phyloP scores from a whole-genome alignment of 352 stramenopile species.

The Phytophthora syringae region DNA sequence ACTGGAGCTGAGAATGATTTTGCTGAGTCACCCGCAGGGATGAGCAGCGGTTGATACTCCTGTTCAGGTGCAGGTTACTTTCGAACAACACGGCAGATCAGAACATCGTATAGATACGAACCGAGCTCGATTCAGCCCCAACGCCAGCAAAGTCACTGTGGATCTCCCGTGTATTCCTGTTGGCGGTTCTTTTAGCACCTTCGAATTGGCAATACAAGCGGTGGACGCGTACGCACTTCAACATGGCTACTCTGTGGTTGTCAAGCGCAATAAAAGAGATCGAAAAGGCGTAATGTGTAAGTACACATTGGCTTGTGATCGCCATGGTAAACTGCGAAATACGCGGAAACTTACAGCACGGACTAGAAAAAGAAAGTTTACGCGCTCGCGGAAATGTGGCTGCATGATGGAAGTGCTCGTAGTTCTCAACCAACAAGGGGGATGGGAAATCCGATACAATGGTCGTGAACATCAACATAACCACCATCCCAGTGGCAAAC shows the following conservation, averaged over 20 bases:
- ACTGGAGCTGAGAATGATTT: too few species aligned
- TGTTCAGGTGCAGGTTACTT: too few species aligned
- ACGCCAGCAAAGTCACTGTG: too few species aligned
- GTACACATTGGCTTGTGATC: not conserved
- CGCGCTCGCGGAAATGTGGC: not conserved
- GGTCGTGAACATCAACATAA: slow-evolving; percentile 1
- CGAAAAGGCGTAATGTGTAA: not conserved
- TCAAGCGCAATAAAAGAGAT: not conserved
- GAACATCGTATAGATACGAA: too few species aligned
- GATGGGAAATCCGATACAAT: not conserved
- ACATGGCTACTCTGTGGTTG: not conserved
- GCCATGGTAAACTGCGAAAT: not conserved
- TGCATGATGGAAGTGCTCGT: not conserved
- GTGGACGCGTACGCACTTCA: not conserved
- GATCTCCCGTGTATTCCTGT: too few species aligned
- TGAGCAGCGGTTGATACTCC: too few species aligned
- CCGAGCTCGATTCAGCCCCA: too few species aligned
- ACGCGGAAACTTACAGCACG: not conserved
- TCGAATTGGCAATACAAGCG: not conserved
- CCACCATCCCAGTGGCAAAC: not conserved
- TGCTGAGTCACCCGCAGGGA: too few species aligned
- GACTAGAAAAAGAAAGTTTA: slow-evolving; percentile 1
- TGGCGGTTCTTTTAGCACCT: too few species aligned
- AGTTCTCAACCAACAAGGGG: not conserved
- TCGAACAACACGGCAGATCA: too few species aligned